Base-by-base conservation (phyloP, 2,329 filamentous ascomycete species). In the Dryadomyces quercus-mongolicae region DNA sequence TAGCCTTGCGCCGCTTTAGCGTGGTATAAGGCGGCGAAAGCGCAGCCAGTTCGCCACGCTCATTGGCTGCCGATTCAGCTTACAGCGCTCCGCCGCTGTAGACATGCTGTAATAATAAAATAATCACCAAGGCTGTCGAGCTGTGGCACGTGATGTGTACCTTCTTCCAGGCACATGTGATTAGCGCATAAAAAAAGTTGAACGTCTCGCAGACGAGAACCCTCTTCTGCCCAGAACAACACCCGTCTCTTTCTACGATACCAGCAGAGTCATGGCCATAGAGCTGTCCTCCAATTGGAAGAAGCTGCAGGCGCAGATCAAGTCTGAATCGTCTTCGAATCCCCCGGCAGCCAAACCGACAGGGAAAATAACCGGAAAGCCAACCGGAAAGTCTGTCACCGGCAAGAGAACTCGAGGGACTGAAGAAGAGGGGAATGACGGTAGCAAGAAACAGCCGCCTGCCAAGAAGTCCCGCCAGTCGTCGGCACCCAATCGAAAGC, bases 221-320 rank as follows among this genome's bases (percentile, higher is more conserved):
- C 25, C 8, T 31, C 25, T 31, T 5, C 16, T 15, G 16, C 38
- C 12, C 12, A 4, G 16, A 13, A 42, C 38, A 42, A n/a, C 38
- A 42, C 12, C 12, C 38, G 15, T 5, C 16, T 12, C 12, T 48
- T 48, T 49, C 20, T 12, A 49, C n/a, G 18, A 6, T 7, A 38
- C 31, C 15, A 5, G 16, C 47, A 36, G 18, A 25, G 44, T 45
- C 57, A 75, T 75, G 73, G 67, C 71, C 42, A 67, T 67, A 42
- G 71, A 71, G 61, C 68, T 84, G 38, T 85, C 81, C 13, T 81
- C 78, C 53, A 91, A 91, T 66, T 91, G 86, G 86, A 89, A 88
- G 70, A 85, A 79, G 70, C 75, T 91, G 54, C 85, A 89, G 70
- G 77, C 78, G 60, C 77, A 76, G 62, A 70, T 81, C 61, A 74